Conservation (phyloP, 371 early-diverging fungal genomes). For the Catenaria anguillulae region DNA sequence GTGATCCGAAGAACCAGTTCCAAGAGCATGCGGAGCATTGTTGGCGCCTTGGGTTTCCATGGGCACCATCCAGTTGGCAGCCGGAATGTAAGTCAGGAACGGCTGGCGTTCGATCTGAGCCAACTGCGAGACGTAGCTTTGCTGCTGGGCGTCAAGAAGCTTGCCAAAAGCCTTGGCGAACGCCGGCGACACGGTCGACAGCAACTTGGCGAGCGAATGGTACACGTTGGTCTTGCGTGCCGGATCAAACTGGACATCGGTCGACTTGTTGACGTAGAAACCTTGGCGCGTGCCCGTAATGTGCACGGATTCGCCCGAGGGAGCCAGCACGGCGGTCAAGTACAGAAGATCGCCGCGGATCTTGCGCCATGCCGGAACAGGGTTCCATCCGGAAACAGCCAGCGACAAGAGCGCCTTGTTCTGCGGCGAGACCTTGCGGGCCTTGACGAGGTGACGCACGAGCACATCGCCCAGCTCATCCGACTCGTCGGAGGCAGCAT, state of each 20-base stretch:
- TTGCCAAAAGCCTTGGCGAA: constrained; percentile 3
- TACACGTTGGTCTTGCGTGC: not conserved
- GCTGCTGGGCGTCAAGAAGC: not conserved
- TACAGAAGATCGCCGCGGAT: constrained; percentile 9
- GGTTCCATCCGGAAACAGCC: constrained; percentile 7
- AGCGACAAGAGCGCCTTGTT: not conserved
- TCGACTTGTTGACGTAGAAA: constrained; percentile 6
- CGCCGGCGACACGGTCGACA: not conserved
- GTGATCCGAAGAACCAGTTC: constrained; percentile 1
- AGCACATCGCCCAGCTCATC: constrained; percentile 6
- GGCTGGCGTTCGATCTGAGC: not conserved
- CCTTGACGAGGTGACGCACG: not conserved
- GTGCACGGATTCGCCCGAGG: not conserved
- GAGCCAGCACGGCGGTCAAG: not conserved
- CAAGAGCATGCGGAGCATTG: constrained; percentile 1
- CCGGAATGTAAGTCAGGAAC: constrained; percentile 1
- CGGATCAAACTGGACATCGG: constrained; percentile 6
- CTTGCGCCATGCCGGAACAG: constrained; percentile 8
- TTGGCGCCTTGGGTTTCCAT: not conserved
- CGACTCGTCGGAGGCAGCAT: not conserved
- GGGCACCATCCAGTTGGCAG: constrained; percentile 4
- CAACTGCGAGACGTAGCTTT: not conserved
- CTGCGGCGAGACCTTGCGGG: too few species aligned
- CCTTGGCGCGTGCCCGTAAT: constrained; percentile 7
- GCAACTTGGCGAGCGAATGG: constrained; percentile 5